phyloP scores from a whole-genome alignment of 2,329 filamentous ascomycete species.

The Fusarium dimerum region DNA sequence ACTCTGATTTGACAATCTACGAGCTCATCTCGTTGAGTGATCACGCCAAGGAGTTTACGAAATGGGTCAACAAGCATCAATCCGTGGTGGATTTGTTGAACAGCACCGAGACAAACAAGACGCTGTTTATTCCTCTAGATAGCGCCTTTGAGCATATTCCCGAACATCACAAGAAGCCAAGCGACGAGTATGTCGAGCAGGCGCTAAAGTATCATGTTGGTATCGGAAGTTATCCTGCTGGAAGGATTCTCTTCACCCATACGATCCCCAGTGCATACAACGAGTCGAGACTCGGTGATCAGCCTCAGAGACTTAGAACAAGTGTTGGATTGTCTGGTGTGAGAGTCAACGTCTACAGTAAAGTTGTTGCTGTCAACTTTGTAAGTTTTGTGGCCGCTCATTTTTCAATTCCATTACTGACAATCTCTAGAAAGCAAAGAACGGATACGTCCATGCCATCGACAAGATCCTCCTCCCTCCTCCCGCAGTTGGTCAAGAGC shows the following conservation, averaged over 20 bases:
- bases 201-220: slow-evolving; percentile 76
- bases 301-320: slow-evolving; percentile 72
- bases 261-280: slow-evolving; percentile 73
- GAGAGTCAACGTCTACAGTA: slow-evolving; percentile 75
- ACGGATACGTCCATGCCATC: slow-evolving; percentile 80
- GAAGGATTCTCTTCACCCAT: slow-evolving; percentile 65
- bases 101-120: slow-evolving; percentile 72
- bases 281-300: slow-evolving; percentile 59
- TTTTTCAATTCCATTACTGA: background rate
- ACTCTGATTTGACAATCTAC: slow-evolving; percentile 73
- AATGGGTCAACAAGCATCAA: slow-evolving; percentile 71
- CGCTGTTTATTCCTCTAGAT: slow-evolving; percentile 79
- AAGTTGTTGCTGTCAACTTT: slow-evolving; percentile 69
- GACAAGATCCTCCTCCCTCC: slow-evolving; percentile 77
- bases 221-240: slow-evolving; percentile 65
- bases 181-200: slow-evolving; percentile 69
- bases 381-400: slow-evolving; percentile 43
- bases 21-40: slow-evolving; percentile 75
- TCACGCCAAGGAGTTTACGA: slow-evolving; percentile 74
- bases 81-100: slow-evolving; percentile 75
- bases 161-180: slow-evolving; percentile 55
- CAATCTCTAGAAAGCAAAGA: slow-evolving; percentile 61
- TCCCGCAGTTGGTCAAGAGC: slow-evolving; percentile 53
- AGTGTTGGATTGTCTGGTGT: slow-evolving; percentile 64
- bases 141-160: slow-evolving; percentile 69